Base-by-base conservation (phyloP, 805 yeast genomes). In the Pachysolen tannophilus region DNA sequence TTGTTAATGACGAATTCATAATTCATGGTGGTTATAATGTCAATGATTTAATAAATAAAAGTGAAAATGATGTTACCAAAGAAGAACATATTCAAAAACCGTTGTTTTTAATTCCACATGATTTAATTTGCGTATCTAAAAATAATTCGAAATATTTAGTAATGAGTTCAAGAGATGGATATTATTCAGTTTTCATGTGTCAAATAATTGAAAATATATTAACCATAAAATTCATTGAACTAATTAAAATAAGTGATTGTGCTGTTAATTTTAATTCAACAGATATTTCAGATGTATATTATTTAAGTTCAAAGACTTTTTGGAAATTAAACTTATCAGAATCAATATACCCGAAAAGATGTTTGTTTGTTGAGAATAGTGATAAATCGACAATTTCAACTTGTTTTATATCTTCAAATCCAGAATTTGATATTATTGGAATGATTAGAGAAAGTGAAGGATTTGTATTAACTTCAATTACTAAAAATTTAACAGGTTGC, bases 261-360 rank as follows among this genome's bases (percentile, higher is more conserved):
- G n/a, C n/a, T n/a, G 25, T 37, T 7, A 33, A 37, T 18, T 6
- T 37, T 9, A 29, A 24, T 15, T 36, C 32, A 5, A 14, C 31
- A 3, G 7, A 33, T 8, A 20, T 33, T 5, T 26, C 32, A 14
- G n/a, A 33, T 14, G 11, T 30, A 5, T 2, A 4, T 10, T 52
- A 44, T 30, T 32, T 59, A 3, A 25, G 41, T 3, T 40, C 52
- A 1, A 50, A 46, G 23, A 41, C 42, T 1, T 30, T 55, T 3
- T 58, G 62, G 60, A 49, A 43, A 23, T 25, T 58, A 3, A 50
- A 51, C 34, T 24, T 45, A 9, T 25, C 18, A 1, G 29, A 20
- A 5, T 54, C 60, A 1, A 21, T 25, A 8, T 53, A 35, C 35
- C 59, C 63, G 1, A 41, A 42, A 13, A 39, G 49, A 15, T 49